Evolutionary conservation across 2,329 filamentous ascomycete genomes (phyloP), one percentile per base, ranked within the genome.

Genomic region (Alternaria sp.): DNA sequence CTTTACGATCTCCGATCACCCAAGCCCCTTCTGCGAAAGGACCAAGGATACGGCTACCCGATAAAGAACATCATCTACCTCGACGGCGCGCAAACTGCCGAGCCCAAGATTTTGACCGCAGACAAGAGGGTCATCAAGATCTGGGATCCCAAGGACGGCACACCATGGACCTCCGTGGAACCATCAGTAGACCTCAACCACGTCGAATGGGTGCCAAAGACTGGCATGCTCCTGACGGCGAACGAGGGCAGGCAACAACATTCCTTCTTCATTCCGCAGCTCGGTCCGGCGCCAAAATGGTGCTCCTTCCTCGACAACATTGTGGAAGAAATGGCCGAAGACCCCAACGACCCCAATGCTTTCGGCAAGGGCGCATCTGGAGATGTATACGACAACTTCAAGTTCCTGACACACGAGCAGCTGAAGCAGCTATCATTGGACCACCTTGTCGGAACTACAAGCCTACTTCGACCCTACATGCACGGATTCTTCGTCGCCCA

Each of bases 71-170:
- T 99, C 58, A 85, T 87, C 63, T 91, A 89, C 78, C 83, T 91
- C 45, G 83, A 85, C 0, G 89, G 91, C 50, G 90, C 93, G 66
- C 92, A 92, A 78, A 85, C 83, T 19, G 77, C 84, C 49, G 86
- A 89, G 40, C 85, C 86, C 6, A 97, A 97, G 81, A 90, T 99
- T 23, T 84, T 98, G 65, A 96, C 94, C 1, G 89, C 93, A 8
- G 96, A 99, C 81, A 97, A 97, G 82, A 89, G 93, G 67, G 97
- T 97, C 70, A 96, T 99, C 83, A 99, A 99, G 82, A 89, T 99
- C 49, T 99, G 95, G 93, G 93, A 97, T 73, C 89, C 92, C 64
- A 83, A 86, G 32, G 90, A 90, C 61, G 96, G 96, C 59, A 89
- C 89, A 21, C 92, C 95, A 5, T 99, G 96, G 95, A 97, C 96